Conservation (phyloP, 2,329 filamentous ascomycete genomes). For the Beauveria caledonica region DNA sequence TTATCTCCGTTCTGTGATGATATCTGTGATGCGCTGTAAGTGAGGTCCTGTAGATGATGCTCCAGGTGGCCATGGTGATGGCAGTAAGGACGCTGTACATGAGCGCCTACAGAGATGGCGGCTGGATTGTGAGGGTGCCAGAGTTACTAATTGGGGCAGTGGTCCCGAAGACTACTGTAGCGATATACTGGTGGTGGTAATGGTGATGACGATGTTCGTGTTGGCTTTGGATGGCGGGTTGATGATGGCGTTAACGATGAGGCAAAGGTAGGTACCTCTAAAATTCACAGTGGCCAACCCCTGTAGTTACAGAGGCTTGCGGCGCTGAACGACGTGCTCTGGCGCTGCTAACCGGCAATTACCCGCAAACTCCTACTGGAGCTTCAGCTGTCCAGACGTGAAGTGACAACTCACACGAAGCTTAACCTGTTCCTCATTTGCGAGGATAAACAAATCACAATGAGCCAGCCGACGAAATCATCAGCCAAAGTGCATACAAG, state of each 20-base stretch:
- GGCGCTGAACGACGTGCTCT: neutral
- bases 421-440: neutral
- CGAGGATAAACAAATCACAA: conserved; percentile 6
- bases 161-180: neutral
- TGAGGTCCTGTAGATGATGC: no score
- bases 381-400: neutral
- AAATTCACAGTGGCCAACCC: neutral
- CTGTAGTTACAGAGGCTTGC: neutral
- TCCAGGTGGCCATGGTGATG: neutral
- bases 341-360: neutral
- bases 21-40: no score
- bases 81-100: neutral
- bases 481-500: conserved; percentile 25
- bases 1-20: no score
- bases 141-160: neutral
- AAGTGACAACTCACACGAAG: neutral
- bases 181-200: neutral
- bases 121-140: no score
- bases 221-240: neutral
- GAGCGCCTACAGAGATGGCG: neutral
- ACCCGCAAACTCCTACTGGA: neutral
- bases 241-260: neutral
- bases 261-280: no score
- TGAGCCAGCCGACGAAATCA: conserved; percentile 23
- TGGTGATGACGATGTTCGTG: neutral